These are phyloP conservation scores for Pythium folliculosum DNA, from an alignment of 352 stramenopile species.

Conservation along the genomic window DNA sequence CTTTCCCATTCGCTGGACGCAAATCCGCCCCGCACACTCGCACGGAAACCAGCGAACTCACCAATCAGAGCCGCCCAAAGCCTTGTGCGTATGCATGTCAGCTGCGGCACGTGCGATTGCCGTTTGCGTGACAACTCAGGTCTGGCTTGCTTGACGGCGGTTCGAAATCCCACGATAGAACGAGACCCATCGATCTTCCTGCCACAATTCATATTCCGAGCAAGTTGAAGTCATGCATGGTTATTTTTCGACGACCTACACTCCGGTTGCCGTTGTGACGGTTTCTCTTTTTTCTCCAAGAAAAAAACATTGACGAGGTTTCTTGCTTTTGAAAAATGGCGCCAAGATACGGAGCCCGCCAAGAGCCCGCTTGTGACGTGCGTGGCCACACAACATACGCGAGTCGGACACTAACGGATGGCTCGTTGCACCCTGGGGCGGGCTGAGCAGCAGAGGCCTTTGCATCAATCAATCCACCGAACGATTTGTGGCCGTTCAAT, in stretches of 20 bases:
- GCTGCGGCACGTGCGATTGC: slow-evolving; percentile 6
- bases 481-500: background rate
- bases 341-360: slow-evolving; percentile 21
- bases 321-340: slow-evolving; percentile 9
- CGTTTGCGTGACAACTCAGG: slow-evolving; percentile 6
- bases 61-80: slow-evolving; percentile 6
- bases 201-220: slow-evolving; percentile 15
- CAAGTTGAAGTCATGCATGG: slow-evolving; percentile 26
- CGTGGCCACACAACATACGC: slow-evolving; percentile 8
- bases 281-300: slow-evolving; percentile 13
- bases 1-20: slow-evolving; percentile 7
- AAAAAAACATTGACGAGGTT: slow-evolving; percentile 18
- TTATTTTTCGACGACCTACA: slow-evolving; percentile 26
- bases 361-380: background rate
- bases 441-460: background rate
- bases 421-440: background rate
- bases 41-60: slow-evolving; percentile 9
- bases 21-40: slow-evolving; percentile 4
- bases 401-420: slow-evolving; percentile 16
- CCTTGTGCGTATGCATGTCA: background rate
- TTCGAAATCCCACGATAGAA: background rate
- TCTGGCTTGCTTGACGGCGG: background rate
- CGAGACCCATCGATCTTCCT: background rate
- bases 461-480: background rate
- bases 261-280: slow-evolving; percentile 20